These are phyloP conservation scores for Fibroporia radiculosa DNA, from an alignment of 768 basidiomycete species.

Conservation along the genomic window DNA sequence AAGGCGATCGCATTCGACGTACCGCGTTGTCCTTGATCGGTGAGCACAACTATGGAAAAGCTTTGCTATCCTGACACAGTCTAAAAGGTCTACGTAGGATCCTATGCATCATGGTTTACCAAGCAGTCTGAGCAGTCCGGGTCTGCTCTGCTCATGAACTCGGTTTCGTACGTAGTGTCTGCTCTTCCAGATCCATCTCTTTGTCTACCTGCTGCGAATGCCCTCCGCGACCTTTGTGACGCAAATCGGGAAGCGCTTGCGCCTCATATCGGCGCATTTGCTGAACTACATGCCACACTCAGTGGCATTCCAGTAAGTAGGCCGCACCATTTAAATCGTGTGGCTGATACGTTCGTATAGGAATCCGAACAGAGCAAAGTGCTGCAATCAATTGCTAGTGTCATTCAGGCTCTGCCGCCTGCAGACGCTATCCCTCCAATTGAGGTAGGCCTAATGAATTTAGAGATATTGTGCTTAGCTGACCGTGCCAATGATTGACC, in stretches of 20 bases:
- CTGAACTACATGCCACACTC: constrained; percentile 71
- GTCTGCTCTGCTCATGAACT: constrained; percentile 50
- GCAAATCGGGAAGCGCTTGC: constrained; percentile 81
- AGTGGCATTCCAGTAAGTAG: constrained; percentile 61
- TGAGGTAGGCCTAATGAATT: constrained; percentile 38
- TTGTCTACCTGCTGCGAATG: constrained; percentile 69
- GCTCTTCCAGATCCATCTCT: constrained; percentile 59
- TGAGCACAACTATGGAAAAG: constrained; percentile 22
- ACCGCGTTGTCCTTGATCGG: constrained; percentile 74
- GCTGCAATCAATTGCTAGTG: constrained; percentile 86
- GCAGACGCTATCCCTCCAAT: constrained; percentile 72
- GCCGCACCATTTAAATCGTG: background rate
- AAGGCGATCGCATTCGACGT: constrained; percentile 57
- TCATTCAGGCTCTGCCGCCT: constrained; percentile 84
- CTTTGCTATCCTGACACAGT: background rate
- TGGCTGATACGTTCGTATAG: constrained; percentile 24
- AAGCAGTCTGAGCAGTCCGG: constrained; percentile 29
- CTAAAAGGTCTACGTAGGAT: constrained; percentile 36
- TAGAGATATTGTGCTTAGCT: background rate
- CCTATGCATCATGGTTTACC: constrained; percentile 78
- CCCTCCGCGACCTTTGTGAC: constrained; percentile 83
- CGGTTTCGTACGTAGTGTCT: constrained; percentile 60
- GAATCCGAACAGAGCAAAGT: constrained; percentile 88
- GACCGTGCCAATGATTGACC: constrained; percentile 1
- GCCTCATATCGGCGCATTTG: constrained; percentile 78